A percentile compares a stretch with the other conserved stretches of the same genome.
phyloP scores from a whole-genome alignment of 1,284 basidiomycete genomes.

The Gastroboletus turbinatus region DNA sequence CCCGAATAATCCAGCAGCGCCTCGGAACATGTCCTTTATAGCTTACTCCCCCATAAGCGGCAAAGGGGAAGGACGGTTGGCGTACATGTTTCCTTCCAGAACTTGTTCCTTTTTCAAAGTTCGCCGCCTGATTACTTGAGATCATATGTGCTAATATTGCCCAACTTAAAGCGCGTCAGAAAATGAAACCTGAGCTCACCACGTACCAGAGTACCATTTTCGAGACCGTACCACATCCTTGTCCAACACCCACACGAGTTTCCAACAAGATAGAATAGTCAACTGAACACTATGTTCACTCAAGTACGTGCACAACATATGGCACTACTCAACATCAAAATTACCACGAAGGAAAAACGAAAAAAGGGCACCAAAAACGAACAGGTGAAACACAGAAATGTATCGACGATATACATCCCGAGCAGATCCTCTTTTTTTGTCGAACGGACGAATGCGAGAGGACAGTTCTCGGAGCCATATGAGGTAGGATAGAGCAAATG shows the following conservation, averaged over 20 bases:
- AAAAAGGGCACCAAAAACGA: not conserved
- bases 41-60: too few species aligned
- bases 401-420: not conserved
- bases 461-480: not conserved
- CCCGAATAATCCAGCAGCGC: too few species aligned
- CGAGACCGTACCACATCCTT: not conserved
- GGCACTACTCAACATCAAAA: slow-evolving; percentile 7
- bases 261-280: not conserved
- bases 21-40: not conserved
- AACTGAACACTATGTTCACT: slow-evolving; percentile 9
- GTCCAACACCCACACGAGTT: not conserved
- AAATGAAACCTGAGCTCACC: not conserved
- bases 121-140: not conserved
- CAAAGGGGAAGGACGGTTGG: not conserved
- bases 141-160: not conserved
- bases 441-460: not conserved
- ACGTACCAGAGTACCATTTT: not conserved
- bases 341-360: not conserved
- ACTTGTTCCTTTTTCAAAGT: too few species aligned
- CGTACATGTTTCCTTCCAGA: not conserved
- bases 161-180: not conserved
- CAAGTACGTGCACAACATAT: slow-evolving; percentile 1
- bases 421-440: slow-evolving; percentile 1
- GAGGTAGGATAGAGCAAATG: not conserved
- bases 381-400: not conserved